A percentile compares a stretch with the other conserved stretches of the same genome.
phyloP scores from a whole-genome alignment of 2,329 filamentous ascomycete species.

The Herpotrichia juniperi region DNA sequence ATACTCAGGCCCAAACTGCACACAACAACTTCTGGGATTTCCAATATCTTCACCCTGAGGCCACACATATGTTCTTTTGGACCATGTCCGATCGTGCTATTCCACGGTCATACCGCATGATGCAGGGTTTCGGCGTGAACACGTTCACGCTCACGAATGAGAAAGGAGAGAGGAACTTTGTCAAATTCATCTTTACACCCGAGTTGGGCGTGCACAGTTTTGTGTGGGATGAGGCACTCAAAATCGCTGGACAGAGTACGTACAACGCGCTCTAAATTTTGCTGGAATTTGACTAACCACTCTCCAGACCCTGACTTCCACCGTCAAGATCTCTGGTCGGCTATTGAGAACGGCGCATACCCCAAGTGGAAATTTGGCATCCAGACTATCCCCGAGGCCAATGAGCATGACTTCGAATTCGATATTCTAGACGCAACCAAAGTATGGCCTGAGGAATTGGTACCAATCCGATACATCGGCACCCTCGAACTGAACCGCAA shows the following conservation, averaged over 20 bases:
- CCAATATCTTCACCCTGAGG: conserved; percentile 67
- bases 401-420: conserved; percentile 80
- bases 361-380: conserved; percentile 84
- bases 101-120: conserved; percentile 79
- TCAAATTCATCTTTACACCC: conserved; percentile 80
- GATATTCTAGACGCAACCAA: conserved; percentile 87
- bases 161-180: conserved; percentile 72
- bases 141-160: conserved; percentile 74
- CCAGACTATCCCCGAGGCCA: conserved; percentile 74
- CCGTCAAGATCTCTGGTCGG: conserved; percentile 75
- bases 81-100: conserved; percentile 76
- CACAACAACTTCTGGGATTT: conserved; percentile 85
- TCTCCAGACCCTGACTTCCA: conserved; percentile 75
- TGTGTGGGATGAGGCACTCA: conserved; percentile 80
- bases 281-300: background rate
- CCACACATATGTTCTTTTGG: conserved; percentile 83
- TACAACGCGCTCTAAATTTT: background rate
- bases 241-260: conserved; percentile 56
- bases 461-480: conserved; percentile 79
- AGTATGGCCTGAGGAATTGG: conserved; percentile 79
- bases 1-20: conserved; percentile 64
- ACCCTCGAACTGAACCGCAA: conserved; percentile 81
- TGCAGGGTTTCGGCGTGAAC: conserved; percentile 86
- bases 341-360: conserved; percentile 72
- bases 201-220: conserved; percentile 77